Percentiles rank a stretch among this genome's conserved stretches.
These are phyloP conservation scores for Rhodosporidiobolus sp. DNA, from an alignment of 768 basidiomycete species.

Conservation along the genomic window DNA sequence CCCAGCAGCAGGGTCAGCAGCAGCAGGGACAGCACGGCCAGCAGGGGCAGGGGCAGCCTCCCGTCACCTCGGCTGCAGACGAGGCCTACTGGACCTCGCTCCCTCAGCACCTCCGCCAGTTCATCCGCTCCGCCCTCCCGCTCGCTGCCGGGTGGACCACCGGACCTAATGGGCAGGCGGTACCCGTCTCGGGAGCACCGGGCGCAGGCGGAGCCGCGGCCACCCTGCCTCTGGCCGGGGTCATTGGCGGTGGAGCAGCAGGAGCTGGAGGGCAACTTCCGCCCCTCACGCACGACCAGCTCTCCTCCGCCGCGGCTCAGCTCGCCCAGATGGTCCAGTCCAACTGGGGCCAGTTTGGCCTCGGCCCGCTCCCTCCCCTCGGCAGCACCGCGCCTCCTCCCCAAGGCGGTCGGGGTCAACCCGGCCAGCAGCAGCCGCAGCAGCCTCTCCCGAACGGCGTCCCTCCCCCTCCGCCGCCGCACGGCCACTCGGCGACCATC, in stretches of 20 bases:
- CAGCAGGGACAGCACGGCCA: not conserved
- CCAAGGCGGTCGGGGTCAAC: conserved; percentile 52
- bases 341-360: conserved; percentile 40
- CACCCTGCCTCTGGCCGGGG: not conserved
- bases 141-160: conserved; percentile 46
- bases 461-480: conserved; percentile 11
- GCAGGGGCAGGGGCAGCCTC: not conserved
- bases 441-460: conserved; percentile 32
- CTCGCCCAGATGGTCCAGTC: conserved; percentile 46
- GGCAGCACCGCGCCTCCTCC: conserved; percentile 42
- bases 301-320: conserved; percentile 43
- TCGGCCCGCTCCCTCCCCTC: conserved; percentile 44
- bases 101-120: conserved; percentile 65
- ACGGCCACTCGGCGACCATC: conserved; percentile 37
- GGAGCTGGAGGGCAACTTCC: conserved; percentile 31
- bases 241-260: not conserved
- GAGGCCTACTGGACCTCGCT: conserved; percentile 70
- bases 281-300: conserved; percentile 44
- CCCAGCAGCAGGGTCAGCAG: not conserved
- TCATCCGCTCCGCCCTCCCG: conserved; percentile 59
- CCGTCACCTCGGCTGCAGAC: conserved; percentile 50
- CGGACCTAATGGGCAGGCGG: conserved; percentile 33
- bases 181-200: conserved; percentile 9
- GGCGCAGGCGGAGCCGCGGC: not conserved
- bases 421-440: conserved; percentile 56